Evolutionary conservation across 305 asterid genomes (phyloP).

Genomic region (Rubia peregrina): DNA sequence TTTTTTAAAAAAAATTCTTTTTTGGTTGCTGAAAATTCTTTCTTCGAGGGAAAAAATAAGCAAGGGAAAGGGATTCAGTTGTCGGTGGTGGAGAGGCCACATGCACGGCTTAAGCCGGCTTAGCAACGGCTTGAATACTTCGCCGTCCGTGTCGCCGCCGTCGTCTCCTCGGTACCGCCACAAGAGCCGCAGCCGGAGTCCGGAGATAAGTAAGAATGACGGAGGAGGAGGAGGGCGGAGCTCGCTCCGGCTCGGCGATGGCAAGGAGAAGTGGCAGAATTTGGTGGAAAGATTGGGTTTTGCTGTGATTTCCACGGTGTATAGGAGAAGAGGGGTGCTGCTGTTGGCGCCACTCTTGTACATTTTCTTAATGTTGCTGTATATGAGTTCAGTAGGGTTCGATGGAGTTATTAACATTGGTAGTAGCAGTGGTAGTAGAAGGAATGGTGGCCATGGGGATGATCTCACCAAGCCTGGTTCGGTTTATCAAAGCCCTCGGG

Average conservation of each 20-base stretch:
- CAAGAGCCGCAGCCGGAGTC: constrained; percentile 38
- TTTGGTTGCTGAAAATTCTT: not conserved
- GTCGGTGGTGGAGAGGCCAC: constrained; percentile 15
- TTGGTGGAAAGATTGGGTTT: constrained; percentile 58
- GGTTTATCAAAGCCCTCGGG: constrained; percentile 78
- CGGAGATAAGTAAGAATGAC: constrained; percentile 21
- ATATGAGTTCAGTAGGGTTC: constrained; percentile 78
- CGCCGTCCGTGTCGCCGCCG: constrained; percentile 51
- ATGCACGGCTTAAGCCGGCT: constrained; percentile 98
- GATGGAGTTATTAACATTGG: constrained; percentile 31
- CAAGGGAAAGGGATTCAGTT: not conserved
- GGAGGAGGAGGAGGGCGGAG: constrained; percentile 32
- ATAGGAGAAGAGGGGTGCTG: constrained; percentile 74
- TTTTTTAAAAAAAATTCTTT: not conserved
- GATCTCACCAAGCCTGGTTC: constrained; percentile 67
- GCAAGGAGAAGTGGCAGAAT: constrained; percentile 50
- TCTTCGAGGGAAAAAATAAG: too few species aligned
- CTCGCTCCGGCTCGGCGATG: constrained; percentile 32
- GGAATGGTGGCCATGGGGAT: constrained; percentile 21
- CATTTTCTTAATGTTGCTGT: constrained; percentile 79
- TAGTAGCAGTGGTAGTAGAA: constrained; percentile 4
- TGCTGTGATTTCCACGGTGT: constrained; percentile 57
- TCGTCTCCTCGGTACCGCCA: constrained; percentile 39
- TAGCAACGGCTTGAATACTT: constrained; percentile 50
- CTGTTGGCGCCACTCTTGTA: constrained; percentile 86